phyloP scores from a whole-genome alignment of 176 grass and related monocot species.

The Bolboschoenus planiculmis region DNA sequence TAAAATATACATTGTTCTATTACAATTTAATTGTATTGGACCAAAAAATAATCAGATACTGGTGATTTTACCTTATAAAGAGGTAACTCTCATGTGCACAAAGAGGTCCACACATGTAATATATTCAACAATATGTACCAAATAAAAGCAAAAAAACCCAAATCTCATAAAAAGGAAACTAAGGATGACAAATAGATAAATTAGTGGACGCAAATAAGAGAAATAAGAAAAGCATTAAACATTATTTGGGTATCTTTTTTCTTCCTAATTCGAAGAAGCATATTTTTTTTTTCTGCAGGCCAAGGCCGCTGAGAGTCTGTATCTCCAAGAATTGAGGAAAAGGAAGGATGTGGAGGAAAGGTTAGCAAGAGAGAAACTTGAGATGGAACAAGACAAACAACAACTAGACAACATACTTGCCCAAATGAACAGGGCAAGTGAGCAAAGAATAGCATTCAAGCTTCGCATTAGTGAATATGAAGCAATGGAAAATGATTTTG shows the following conservation, averaged over 20 bases:
- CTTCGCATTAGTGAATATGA: constrained; percentile 23
- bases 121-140: neutral
- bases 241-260: neutral
- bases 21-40: neutral
- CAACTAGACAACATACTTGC: constrained; percentile 37
- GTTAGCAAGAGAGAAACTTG: constrained; percentile 39
- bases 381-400: constrained; percentile 35
- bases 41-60: neutral
- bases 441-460: constrained; percentile 36
- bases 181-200: neutral
- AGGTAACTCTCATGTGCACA: neutral
- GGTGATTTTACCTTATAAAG: neutral
- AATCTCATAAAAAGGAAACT: neutral
- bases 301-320: constrained; percentile 35
- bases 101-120: neutral
- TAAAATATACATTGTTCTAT: constrained; percentile 7
- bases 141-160: neutral
- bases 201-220: neutral
- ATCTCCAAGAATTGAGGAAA: constrained; percentile 33
- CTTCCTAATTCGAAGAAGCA: neutral
- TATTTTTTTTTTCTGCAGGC: constrained; percentile 19
- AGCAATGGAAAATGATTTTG: constrained; percentile 21
- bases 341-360: constrained; percentile 44
- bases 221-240: neutral
- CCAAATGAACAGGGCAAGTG: constrained; percentile 24